phyloP scores from a whole-genome alignment of 139 green algal genomes.

The Coelastrella sp. region DNA sequence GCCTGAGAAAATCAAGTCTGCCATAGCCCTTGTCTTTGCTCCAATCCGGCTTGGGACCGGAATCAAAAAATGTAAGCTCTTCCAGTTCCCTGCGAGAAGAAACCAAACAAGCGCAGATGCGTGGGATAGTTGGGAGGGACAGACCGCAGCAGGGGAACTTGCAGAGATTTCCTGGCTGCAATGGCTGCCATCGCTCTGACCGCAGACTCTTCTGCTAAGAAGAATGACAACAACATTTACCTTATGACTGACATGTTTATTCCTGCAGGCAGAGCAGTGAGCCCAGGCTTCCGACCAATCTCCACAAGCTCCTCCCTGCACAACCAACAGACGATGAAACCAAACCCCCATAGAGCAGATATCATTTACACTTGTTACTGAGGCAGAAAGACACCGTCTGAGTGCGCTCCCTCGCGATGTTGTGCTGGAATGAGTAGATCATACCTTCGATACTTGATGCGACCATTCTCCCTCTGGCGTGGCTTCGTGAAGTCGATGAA shows the following conservation, averaged over 20 bases:
- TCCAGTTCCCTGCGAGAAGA: conserved; percentile 48
- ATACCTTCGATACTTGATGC: conserved; percentile 29
- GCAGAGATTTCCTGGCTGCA: neutral
- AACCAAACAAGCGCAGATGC: neutral
- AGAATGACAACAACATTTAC: neutral
- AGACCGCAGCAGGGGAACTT: too few relatives aligned
- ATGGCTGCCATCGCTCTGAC: neutral
- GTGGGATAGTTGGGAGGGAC: neutral
- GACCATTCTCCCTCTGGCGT: neutral
- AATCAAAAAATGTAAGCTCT: conserved; percentile 50
- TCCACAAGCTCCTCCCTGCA: conserved; percentile 43
- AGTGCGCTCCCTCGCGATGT: neutral
- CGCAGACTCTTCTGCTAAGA: too few relatives aligned
- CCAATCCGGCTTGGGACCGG: conserved; percentile 48
- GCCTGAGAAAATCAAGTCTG: conserved; percentile 42
- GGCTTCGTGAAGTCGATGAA: conserved; percentile 19
- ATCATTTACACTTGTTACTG: too few relatives aligned
- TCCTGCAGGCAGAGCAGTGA: conserved; percentile 10
- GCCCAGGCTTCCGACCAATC: conserved; percentile 33
- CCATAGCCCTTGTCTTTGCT: conserved; percentile 38
- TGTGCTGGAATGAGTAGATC: neutral
- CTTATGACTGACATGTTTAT: conserved; percentile 44
- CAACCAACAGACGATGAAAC: neutral
- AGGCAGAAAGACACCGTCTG: too few relatives aligned
- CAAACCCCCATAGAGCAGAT: too few relatives aligned